Percentiles rank a stretch among this genome's conserved stretches.
Conservation (phyloP, 345 rosid genomes). For the Aquilaria yunnanensis region DNA sequence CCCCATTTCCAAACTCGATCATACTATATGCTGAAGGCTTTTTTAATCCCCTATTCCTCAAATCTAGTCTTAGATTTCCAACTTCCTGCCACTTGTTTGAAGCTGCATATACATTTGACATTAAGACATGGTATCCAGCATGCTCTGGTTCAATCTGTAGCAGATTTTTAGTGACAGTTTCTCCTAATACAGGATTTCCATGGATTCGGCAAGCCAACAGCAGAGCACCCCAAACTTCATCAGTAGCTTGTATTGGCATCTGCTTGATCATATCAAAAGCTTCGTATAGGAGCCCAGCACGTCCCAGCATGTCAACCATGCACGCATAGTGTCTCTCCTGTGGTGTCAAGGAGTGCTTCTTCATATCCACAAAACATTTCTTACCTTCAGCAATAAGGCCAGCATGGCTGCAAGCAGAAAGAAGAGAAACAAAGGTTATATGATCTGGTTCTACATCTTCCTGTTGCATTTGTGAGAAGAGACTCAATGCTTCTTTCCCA, state of each 20-base stretch:
- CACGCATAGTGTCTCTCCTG: slow-evolving; percentile 49
- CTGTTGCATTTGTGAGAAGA: slow-evolving; percentile 40
- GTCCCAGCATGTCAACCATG: slow-evolving; percentile 62
- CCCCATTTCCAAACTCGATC: slow-evolving; percentile 33
- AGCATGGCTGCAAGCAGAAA: slow-evolving; percentile 60
- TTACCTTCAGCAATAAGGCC: slow-evolving; percentile 53
- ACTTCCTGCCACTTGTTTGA: slow-evolving; percentile 54
- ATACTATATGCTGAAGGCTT: slow-evolving; percentile 51
- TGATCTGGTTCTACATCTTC: slow-evolving; percentile 41
- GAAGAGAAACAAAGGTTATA: slow-evolving; percentile 44
- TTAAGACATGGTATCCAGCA: slow-evolving; percentile 46
- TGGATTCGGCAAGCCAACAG: slow-evolving; percentile 59
- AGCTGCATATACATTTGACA: slow-evolving; percentile 54
- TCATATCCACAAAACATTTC: slow-evolving; percentile 39
- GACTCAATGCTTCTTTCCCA: slow-evolving; percentile 32
- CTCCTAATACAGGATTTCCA: slow-evolving; percentile 35
- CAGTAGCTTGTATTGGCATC: slow-evolving; percentile 45
- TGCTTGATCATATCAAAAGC: slow-evolving; percentile 40
- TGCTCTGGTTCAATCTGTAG: slow-evolving; percentile 43
- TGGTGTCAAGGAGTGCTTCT: slow-evolving; percentile 24
- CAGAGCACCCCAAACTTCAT: slow-evolving; percentile 52
- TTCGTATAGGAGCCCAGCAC: slow-evolving; percentile 42
- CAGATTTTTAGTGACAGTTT: slow-evolving; percentile 39
- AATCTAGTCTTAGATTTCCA: slow-evolving; percentile 34
- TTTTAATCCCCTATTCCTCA: slow-evolving; percentile 47